Base-by-base conservation (phyloP, 2,329 filamentous ascomycete species). In the Drechslerella dactyloides region DNA sequence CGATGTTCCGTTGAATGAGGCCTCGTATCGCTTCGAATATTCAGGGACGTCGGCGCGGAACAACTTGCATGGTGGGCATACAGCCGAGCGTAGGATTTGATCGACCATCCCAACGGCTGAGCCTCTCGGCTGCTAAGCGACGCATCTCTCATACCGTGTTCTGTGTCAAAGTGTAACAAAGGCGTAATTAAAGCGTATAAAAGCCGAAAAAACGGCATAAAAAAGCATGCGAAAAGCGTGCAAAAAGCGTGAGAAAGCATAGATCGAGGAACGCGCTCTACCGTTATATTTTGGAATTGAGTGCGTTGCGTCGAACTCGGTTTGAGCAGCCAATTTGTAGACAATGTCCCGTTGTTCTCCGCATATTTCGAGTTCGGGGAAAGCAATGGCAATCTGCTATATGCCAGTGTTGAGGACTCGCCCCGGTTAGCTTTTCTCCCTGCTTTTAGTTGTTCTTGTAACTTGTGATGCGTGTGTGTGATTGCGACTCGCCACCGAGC, bases 241-340 rank as follows among this genome's bases (percentile, higher is more conserved):
- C 19, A n/a, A 13, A 21, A 7, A 7, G 7, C 44, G 11, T 21
- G 44, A 7, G n/a, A 23, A 5, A 13, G 8, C 21, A 23, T 8
- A 52, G 3, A 23, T 33, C 23, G 13, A 11, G 33, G 24, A n/a
- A 42, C 19, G 24, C 51, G 60, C 40, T 40, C 51, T 50, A 1
- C n/a, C 17, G 60, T 64, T 64, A 51, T 40, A 64, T 64, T 64
- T 64, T 56, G 13, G 42, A 19, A 19, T 15, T 19, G 19, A 30
- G n/a, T n/a, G 40, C 17, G 35, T n/a, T 13, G 52, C 10, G 24
- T 44, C 19, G 21, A 13, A 30, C 15, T 44, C 37, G 17, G n/a
- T n/a, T n/a, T n/a, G n/a, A n/a, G 35, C 46, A 21, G 48, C 17
- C n/a, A 30, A 54, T 5, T 7, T 17, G 60, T 64, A 64, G n/a